These are phyloP conservation scores for Plasmodium billcollinsi DNA, from an alignment of 169 alveolate species.

Conservation along the genomic window DNA sequence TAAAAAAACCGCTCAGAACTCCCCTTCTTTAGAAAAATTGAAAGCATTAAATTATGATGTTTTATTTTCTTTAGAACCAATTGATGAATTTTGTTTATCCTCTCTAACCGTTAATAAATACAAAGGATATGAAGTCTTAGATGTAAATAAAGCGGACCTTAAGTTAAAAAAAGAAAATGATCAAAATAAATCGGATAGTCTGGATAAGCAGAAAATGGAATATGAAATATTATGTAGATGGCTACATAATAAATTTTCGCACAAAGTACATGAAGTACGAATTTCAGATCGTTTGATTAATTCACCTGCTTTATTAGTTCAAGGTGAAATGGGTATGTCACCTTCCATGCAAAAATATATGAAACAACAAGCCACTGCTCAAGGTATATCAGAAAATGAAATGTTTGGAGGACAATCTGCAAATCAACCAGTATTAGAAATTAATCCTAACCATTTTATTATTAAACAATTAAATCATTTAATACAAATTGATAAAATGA, in stretches of 20 bases:
- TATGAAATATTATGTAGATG: conserved; percentile 94
- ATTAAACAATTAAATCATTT: conserved; percentile 90
- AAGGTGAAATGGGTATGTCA: conserved; percentile 95
- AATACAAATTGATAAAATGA: conserved; percentile 82
- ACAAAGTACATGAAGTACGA: conserved; percentile 92
- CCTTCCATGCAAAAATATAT: conserved; percentile 97
- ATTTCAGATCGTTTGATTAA: conserved; percentile 93
- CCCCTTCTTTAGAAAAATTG: conserved; percentile 95
- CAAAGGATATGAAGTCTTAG: conserved; percentile 92
- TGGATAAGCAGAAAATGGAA: conserved; percentile 83
- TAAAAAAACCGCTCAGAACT: conserved; percentile 90
- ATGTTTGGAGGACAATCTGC: conserved; percentile 90
- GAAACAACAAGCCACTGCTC: conserved; percentile 96
- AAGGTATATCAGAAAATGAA: conserved; percentile 92
- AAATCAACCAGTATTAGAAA: conserved; percentile 95
- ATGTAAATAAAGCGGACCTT: conserved; percentile 95
- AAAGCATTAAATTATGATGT: conserved; percentile 95
- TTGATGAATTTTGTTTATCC: conserved; percentile 97
- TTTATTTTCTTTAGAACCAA: conserved; percentile 94
- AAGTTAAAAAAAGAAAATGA: conserved; percentile 91
- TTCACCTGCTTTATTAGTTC: conserved; percentile 94
- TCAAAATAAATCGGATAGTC: conserved; percentile 72
- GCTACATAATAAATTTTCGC: conserved; percentile 90
- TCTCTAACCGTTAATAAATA: conserved; percentile 92
- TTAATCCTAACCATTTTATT: conserved; percentile 95